Percentiles rank a stretch among this genome's conserved stretches.
These are phyloP conservation scores for Colletotrichum abscissum DNA, from an alignment of 2,329 filamentous ascomycete species.

Conservation along the genomic window DNA sequence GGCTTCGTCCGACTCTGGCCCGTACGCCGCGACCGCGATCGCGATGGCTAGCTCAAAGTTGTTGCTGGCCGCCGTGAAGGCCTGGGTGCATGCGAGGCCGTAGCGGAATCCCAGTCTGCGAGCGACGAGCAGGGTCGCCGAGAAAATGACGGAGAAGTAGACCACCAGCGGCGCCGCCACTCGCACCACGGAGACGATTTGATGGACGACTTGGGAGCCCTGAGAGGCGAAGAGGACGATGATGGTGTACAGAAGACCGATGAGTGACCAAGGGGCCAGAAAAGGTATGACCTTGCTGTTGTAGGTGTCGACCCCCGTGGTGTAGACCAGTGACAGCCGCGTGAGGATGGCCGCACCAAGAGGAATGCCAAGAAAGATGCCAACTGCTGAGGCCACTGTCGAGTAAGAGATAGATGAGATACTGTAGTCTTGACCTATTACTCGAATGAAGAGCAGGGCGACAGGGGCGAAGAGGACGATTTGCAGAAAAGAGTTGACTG, in stretches of 20 bases:
- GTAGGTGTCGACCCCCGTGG: constrained; percentile 71
- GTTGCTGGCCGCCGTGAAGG: constrained; percentile 90
- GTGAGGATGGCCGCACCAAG: constrained; percentile 84
- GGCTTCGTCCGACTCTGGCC: constrained; percentile 81
- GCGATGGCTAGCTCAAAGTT: constrained; percentile 95
- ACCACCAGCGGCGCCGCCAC: constrained; percentile 85
- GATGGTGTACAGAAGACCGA: constrained; percentile 89
- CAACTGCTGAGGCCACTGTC: constrained; percentile 82
- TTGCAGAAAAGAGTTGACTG: constrained; percentile 79
- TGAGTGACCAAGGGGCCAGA: constrained; percentile 78
- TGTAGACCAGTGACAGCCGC: constrained; percentile 68
- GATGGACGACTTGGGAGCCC: constrained; percentile 79
- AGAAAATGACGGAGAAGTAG: constrained; percentile 84
- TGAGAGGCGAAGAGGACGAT: constrained; percentile 87
- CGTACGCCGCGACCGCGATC: constrained; percentile 85
- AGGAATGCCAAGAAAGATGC: constrained; percentile 86
- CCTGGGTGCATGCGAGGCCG: constrained; percentile 77
- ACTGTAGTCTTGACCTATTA: constrained; percentile 68
- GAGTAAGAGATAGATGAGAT: constrained; percentile 64
- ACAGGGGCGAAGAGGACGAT: constrained; percentile 79
- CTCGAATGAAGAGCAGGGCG: constrained; percentile 74
- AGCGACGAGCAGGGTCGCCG: constrained; percentile 71
- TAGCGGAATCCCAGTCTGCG: constrained; percentile 80
- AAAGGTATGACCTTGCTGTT: constrained; percentile 76
- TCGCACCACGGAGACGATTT: constrained; percentile 84